Base-by-base conservation (phyloP, 805 yeast species). In the Scheffersomyces amazonensis region DNA sequence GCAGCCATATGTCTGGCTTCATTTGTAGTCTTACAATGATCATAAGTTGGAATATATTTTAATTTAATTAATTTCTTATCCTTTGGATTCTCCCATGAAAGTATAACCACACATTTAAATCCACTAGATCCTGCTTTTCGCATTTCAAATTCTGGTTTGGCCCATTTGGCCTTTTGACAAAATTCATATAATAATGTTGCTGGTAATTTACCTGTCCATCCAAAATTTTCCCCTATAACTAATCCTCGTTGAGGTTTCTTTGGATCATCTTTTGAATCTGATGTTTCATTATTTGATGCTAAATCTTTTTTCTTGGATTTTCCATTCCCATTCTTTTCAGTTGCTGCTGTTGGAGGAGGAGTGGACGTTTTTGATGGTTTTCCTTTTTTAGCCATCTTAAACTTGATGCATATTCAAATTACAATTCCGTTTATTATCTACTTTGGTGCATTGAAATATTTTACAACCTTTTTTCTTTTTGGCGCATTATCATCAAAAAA, bases 191-290 rank as follows among this genome's bases (percentile, higher is more conserved):
- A 71, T 13, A 91, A 61, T 0, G 93, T 81, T 2, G 86, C 88
- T 0, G 99, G 98, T 12, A 91, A 68, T 52, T 91, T 91, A 1
- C 99, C 99, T 0, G 96, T 89, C 96, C 96, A 89, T 20, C 91
- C 87, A 32, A 81, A 66, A 25, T 83, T 75, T 12, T 84, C 81
- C 11, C 72, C 73, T 21, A 69, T 60, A 16, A 58, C 69, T 21
- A 62, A 46, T 3, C 75, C 75, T 41, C 73, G 46, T 34, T 49
- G 61, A 4, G 73, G 73, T 36, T 64, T 64, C 20, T 52, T 48
- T 3, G 47, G 40, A 3, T 46, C 54, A 13, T 44, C 47, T 6
- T 34, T 31, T 2, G 29, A 11, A n/a, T n/a, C n/a, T 6, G 24
- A 15, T 5, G 35, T 34, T n/a, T 39, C n/a, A 12, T 32, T 35